These are phyloP conservation scores for Cercophora sp. DNA, from an alignment of 495 filamentous ascomycete genomes.

Conservation along the genomic window DNA sequence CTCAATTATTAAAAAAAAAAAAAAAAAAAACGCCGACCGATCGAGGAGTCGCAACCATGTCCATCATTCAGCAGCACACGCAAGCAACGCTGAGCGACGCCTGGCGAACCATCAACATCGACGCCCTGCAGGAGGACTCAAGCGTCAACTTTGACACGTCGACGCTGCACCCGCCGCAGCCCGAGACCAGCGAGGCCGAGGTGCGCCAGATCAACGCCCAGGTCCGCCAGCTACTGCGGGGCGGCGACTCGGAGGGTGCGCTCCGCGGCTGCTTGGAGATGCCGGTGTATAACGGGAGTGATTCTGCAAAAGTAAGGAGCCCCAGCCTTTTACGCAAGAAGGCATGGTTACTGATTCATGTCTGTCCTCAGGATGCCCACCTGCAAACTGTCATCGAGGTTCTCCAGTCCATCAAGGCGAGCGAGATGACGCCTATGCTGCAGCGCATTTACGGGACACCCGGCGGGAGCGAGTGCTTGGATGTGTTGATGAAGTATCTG, in stretches of 20 bases:
- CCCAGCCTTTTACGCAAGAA: too few species aligned
- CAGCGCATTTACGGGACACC: slow-evolving; percentile 66
- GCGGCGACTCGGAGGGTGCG: slow-evolving; percentile 81
- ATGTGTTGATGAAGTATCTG: slow-evolving; percentile 77
- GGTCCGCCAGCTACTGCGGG: slow-evolving; percentile 78
- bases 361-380: slow-evolving; percentile 74
- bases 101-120: slow-evolving; percentile 94
- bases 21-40: background rate
- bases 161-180: slow-evolving; percentile 68
- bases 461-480: slow-evolving; percentile 67
- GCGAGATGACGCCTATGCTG: slow-evolving; percentile 83
- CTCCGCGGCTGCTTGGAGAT: slow-evolving; percentile 74
- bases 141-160: slow-evolving; percentile 79
- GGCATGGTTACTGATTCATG: too few species aligned
- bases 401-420: slow-evolving; percentile 82
- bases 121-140: slow-evolving; percentile 83
- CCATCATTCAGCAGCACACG: slow-evolving; percentile 55
- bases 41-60: slow-evolving; percentile 35
- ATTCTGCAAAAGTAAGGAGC: too few species aligned
- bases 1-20: background rate
- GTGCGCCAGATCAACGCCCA: slow-evolving; percentile 69
- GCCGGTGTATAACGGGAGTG: slow-evolving; percentile 54
- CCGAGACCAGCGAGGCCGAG: slow-evolving; percentile 63
- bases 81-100: slow-evolving; percentile 48
- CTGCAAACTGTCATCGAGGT: slow-evolving; percentile 80